Conservation (phyloP, 2,329 filamentous ascomycete genomes). For the Xylariaceae sp. region DNA sequence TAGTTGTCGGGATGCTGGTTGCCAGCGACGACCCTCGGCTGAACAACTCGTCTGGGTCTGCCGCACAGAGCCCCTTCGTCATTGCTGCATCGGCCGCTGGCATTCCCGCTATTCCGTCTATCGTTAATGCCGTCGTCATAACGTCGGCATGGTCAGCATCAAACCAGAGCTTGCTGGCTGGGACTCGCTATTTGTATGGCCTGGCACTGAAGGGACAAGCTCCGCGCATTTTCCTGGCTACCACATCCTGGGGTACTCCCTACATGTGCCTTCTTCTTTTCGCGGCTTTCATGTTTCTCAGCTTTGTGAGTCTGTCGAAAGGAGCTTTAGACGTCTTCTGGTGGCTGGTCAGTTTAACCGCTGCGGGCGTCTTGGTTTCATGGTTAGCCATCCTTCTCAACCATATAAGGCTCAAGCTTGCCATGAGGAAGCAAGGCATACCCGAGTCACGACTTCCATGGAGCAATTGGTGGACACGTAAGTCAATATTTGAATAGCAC, state of each 20-base stretch:
- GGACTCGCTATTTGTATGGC: slow-evolving; percentile 52
- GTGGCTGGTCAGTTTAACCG: slow-evolving; percentile 56
- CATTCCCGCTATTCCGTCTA: slow-evolving; percentile 57
- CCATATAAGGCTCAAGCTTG: slow-evolving; percentile 48
- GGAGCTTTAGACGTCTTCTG: slow-evolving; percentile 56
- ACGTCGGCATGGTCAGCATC: slow-evolving; percentile 63
- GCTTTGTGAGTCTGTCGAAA: slow-evolving; percentile 50
- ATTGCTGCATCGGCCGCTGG: slow-evolving; percentile 63
- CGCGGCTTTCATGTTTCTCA: slow-evolving; percentile 46
- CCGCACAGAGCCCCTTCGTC: slow-evolving; percentile 55
- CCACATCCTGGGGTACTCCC: slow-evolving; percentile 44
- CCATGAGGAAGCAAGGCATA: slow-evolving; percentile 49
- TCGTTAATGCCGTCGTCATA: slow-evolving; percentile 72
- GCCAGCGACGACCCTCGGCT: slow-evolving; percentile 44
- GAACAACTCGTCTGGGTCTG: slow-evolving; percentile 34
- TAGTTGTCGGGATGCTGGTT: slow-evolving; percentile 54
- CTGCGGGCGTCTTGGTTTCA: slow-evolving; percentile 54
- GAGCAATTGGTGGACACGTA: slow-evolving; percentile 56
- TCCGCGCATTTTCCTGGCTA: slow-evolving; percentile 47
- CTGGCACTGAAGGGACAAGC: slow-evolving; percentile 53
- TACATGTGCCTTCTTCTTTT: slow-evolving; percentile 51
- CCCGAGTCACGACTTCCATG: slow-evolving; percentile 45
- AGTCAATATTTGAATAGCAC: slow-evolving; percentile 22
- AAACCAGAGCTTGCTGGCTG: slow-evolving; percentile 57
- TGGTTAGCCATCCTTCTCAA: slow-evolving; percentile 56